Conservation (phyloP, 2,329 filamentous ascomycete species). For the Cercospora janseana region DNA sequence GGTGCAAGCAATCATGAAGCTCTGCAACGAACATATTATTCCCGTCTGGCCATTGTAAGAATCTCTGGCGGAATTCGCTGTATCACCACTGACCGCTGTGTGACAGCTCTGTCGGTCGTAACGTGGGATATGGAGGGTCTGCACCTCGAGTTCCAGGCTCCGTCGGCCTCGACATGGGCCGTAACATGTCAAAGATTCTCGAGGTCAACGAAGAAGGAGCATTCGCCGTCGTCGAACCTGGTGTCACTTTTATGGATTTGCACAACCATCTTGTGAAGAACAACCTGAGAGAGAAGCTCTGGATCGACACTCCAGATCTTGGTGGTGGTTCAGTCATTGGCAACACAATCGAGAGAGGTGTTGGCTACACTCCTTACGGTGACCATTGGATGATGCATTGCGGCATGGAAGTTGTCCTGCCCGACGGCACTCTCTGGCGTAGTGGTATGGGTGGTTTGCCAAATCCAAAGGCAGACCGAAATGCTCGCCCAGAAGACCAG, state of each 20-base stretch:
- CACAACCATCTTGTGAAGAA: slow-evolving; percentile 51
- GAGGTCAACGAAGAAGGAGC: slow-evolving; percentile 52
- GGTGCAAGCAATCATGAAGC: slow-evolving; percentile 48
- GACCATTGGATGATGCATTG: slow-evolving; percentile 49
- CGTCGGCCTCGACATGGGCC: slow-evolving; percentile 54
- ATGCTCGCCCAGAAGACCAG: slow-evolving; percentile 26
- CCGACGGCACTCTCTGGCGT: slow-evolving; percentile 41
- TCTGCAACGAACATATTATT: slow-evolving; percentile 48
- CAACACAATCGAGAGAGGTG: slow-evolving; percentile 50
- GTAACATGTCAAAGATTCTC: slow-evolving; percentile 54
- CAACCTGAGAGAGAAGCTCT: slow-evolving; percentile 40
- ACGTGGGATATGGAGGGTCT: slow-evolving; percentile 56
- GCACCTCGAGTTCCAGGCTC: slow-evolving; percentile 54
- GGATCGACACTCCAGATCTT: slow-evolving; percentile 50
- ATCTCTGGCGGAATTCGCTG: background rate
- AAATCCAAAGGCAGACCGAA: slow-evolving; percentile 28
- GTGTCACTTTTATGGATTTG: slow-evolving; percentile 54
- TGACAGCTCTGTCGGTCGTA: slow-evolving; percentile 47
- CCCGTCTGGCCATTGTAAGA: slow-evolving; percentile 49
- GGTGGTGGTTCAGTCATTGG: slow-evolving; percentile 53
- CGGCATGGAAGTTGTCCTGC: slow-evolving; percentile 46
- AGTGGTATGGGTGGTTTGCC: slow-evolving; percentile 46
- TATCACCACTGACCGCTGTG: background rate
- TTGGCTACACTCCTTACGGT: slow-evolving; percentile 41
- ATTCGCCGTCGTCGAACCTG: slow-evolving; percentile 55